phyloP scores from a whole-genome alignment of 2,329 filamentous ascomycete genomes.

The Aspergillus arachidicola region DNA sequence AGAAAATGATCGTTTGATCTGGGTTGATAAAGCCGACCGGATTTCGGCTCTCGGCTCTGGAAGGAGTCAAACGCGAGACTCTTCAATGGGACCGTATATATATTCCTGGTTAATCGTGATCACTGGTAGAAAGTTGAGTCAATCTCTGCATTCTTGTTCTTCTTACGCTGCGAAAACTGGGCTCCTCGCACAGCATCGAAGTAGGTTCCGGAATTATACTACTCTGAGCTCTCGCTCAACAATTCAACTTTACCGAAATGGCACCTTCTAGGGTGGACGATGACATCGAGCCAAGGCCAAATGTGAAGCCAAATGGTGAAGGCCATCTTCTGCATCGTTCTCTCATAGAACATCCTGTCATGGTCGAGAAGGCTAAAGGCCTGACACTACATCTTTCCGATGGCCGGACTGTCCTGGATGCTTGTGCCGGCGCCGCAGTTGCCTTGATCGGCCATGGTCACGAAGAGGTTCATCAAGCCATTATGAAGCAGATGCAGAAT shows the following conservation, averaged over 20 bases:
- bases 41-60: background rate
- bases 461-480: conserved; percentile 4
- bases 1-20: background rate
- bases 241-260: background rate
- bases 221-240: background rate
- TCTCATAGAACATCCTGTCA: background rate
- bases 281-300: background rate
- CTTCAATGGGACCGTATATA: background rate
- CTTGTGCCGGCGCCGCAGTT: conserved; percentile 4
- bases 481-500: conserved; percentile 3
- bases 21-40: background rate
- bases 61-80: background rate
- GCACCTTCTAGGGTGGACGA: background rate
- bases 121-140: too few relatives aligned
- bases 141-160: background rate
- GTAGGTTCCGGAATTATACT: background rate
- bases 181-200: background rate
- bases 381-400: background rate
- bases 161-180: background rate
- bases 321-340: conserved; percentile 7
- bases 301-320: background rate
- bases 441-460: background rate
- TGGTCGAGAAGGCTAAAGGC: background rate
- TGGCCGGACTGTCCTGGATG: conserved; percentile 4
- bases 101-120: background rate